These are phyloP conservation scores for Boletellus sp. DNA, from an alignment of 1,284 basidiomycete species.

Conservation along the genomic window DNA sequence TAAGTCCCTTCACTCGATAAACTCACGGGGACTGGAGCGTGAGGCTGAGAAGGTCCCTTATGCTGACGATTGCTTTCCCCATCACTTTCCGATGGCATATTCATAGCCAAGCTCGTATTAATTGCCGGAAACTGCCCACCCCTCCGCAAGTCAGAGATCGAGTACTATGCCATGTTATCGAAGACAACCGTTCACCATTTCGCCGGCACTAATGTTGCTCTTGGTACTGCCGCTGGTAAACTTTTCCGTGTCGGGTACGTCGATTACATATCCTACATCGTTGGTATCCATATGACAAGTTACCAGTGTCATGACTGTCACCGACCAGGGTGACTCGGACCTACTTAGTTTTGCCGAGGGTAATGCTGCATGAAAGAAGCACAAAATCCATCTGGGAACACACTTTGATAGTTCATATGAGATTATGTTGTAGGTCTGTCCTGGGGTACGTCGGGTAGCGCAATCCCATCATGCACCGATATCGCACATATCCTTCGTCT, in stretches of 20 bases:
- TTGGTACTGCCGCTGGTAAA: constrained; percentile 98
- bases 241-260: constrained; percentile 97
- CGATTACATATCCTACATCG: background rate
- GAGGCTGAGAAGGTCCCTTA: constrained; percentile 95
- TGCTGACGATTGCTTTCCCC: constrained; percentile 45
- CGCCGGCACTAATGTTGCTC: constrained; percentile 93
- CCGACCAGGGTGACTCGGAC: constrained; percentile 97
- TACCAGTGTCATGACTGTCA: constrained; percentile 90
- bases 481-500: background rate
- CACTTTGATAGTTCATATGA: constrained; percentile 5
- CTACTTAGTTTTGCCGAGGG: constrained; percentile 77
- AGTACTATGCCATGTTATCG: constrained; percentile 99
- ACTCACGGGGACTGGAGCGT: constrained; percentile 88
- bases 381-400: background rate
- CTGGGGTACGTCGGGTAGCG: background rate
- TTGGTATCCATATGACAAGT: constrained; percentile 7
- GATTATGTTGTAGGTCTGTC: constrained; percentile 2
- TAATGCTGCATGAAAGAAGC: constrained; percentile 41
- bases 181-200: constrained; percentile 98
- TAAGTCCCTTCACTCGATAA: constrained; percentile 47
- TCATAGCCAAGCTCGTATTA: constrained; percentile 93
- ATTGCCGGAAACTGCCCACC: constrained; percentile 99
- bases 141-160: constrained; percentile 97
- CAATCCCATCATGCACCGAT: constrained; percentile 6
- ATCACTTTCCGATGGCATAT: constrained; percentile 6